Base-by-base conservation (phyloP, 2,329 filamentous ascomycete species). In the Podosphaera aphanis region DNA sequence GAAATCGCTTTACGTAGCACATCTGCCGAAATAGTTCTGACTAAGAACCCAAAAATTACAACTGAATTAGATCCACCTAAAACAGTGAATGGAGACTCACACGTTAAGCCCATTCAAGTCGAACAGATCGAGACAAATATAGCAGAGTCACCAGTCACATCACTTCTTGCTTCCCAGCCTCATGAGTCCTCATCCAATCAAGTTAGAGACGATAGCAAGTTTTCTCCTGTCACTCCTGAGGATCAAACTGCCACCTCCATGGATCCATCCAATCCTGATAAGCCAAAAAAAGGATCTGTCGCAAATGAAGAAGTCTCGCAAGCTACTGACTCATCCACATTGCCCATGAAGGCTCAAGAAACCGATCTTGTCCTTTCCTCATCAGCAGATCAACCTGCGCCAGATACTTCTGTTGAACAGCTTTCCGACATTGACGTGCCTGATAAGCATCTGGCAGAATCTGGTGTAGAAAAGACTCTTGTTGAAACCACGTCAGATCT, bases 1-100 rank as follows among this genome's bases (percentile, higher is more conserved):
- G 52, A 59, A 57, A 56, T 57, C 46, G 49, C 50, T 48, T 52
- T 43, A 47, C 48, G 48, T 54, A 49, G 56, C 48, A 48, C 52
- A 29, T 44, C 48, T 31, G 42, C 50, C 53, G 50, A 55, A 41
- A 19, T 49, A 16, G 36, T 46, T 23, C 35, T 52, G 46, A 50
- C 33, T 45, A 51, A 56, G 44, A 36, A 39, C 31, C 23, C 27
- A 33, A 20, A n/a, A 33, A 20, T 13, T 6, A 16, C 35, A 19
- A 16, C 7, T 15, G 37, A 39, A 38, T 48, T 50, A 48, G 43
- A 49, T 50, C 47, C 46, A 21, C 49, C 31, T 35, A 16, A 41
- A 19, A 48, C 43, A 27, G 47, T 54, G 49, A 57, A 57, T 50
- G 54, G 53, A 25, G 43, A 43, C 20, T 43, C 44, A 20, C 57